Evolutionary conservation across 768 basidiomycete genomes (phyloP).

Genomic region (Rhodocollybia butyracea): DNA sequence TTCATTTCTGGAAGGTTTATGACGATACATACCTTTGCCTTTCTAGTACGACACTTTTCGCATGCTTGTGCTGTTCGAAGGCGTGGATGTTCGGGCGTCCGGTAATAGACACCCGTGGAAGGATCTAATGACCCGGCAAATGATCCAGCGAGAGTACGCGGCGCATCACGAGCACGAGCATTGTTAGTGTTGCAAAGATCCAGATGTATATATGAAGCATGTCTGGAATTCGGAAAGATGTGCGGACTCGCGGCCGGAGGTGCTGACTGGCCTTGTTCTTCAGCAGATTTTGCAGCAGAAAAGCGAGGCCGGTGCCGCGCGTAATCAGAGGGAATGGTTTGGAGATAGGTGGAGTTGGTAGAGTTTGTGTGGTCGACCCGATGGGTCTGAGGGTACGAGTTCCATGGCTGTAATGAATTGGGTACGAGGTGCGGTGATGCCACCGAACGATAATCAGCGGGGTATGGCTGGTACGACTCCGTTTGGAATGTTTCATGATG

Average conservation of each 20-base stretch:
- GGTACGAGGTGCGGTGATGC: background rate
- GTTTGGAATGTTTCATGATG: too few species aligned
- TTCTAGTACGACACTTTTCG: slow-evolving; percentile 68
- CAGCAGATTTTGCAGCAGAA: background rate
- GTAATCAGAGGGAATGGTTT: background rate
- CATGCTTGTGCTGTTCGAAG: slow-evolving; percentile 73
- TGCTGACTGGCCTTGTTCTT: too few species aligned
- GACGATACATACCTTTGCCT: slow-evolving; percentile 58
- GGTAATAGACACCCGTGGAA: slow-evolving; percentile 63
- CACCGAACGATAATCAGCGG: background rate
- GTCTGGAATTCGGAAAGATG: background rate
- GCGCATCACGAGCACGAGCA: background rate
- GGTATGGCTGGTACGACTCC: too few species aligned
- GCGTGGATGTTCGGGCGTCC: slow-evolving; percentile 59
- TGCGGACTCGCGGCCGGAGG: background rate
- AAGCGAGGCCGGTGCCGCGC: too few species aligned
- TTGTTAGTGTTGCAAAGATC: too few species aligned
- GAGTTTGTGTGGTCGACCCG: background rate
- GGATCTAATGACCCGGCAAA: slow-evolving; percentile 65
- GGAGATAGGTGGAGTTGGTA: background rate
- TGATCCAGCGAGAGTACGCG: slow-evolving; percentile 47
- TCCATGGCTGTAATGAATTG: background rate
- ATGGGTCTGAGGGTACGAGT: background rate
- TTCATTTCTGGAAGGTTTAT: background rate
- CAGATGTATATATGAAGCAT: background rate